phyloP scores from a whole-genome alignment of 495 filamentous ascomycete genomes.

The Aspergillus sclerotiicarbonarius region DNA sequence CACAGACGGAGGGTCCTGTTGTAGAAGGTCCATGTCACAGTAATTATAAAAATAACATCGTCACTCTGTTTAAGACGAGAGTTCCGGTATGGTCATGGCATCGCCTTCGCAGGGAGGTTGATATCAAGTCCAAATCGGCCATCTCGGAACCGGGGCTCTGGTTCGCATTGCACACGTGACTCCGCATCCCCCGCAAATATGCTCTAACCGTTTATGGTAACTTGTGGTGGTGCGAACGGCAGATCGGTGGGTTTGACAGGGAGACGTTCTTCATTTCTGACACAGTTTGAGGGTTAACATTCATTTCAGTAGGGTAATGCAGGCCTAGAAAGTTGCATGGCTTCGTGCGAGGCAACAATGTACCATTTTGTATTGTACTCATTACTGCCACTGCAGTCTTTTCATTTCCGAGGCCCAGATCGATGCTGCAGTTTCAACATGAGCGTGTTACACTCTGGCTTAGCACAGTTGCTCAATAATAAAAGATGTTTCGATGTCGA shows the following conservation, averaged over 20 bases:
- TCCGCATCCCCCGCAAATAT: not conserved
- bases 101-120: not conserved
- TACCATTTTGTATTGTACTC: too few relatives aligned
- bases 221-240: not conserved
- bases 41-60: not conserved
- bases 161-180: slow-evolving; percentile 6
- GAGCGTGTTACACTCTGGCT: too few relatives aligned
- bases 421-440: too few relatives aligned
- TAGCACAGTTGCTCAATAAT: too few relatives aligned
- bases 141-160: slow-evolving; percentile 9
- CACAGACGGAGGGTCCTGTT: slow-evolving; percentile 6
- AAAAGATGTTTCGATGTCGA: too few relatives aligned
- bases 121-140: not conserved
- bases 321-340: too few relatives aligned
- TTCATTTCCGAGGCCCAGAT: too few relatives aligned
- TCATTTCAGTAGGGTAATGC: too few relatives aligned
- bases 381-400: too few relatives aligned
- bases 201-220: slow-evolving; percentile 5
- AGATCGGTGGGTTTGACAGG: not conserved
- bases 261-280: too few relatives aligned
- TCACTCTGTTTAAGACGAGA: not conserved
- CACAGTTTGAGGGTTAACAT: too few relatives aligned
- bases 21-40: slow-evolving; percentile 14
- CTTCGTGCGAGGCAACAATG: too few relatives aligned
- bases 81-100: not conserved